Conservation (phyloP, 352 stramenopile species). For the Phytophthora multivora region DNA sequence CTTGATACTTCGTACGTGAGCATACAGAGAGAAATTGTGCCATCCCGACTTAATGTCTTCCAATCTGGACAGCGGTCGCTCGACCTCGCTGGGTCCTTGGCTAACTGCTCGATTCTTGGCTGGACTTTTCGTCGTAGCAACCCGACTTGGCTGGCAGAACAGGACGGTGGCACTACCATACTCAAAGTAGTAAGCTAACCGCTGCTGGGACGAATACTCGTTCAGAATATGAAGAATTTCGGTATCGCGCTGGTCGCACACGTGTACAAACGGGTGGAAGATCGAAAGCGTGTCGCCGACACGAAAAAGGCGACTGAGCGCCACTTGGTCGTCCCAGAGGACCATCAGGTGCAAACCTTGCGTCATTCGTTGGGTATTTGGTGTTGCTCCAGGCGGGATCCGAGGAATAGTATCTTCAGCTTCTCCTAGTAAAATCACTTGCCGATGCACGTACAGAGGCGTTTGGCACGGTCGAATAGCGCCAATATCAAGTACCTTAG, state of each 20-base stretch:
- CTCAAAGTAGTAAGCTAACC: constrained; percentile 62
- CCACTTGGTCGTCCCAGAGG: constrained; percentile 74
- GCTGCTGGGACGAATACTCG: constrained; percentile 62
- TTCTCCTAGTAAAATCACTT: constrained; percentile 68
- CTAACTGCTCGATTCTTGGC: constrained; percentile 1
- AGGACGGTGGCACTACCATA: constrained; percentile 65
- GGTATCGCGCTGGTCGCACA: constrained; percentile 43
- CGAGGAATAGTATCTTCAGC: constrained; percentile 5
- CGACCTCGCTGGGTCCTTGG: constrained; percentile 12
- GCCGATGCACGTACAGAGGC: constrained; percentile 55
- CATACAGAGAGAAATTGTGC: constrained; percentile 60
- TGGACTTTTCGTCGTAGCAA: neutral
- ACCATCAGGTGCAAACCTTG: constrained; percentile 57
- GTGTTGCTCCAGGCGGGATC: neutral
- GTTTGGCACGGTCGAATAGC: constrained; percentile 66
- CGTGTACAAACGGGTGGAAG: constrained; percentile 67
- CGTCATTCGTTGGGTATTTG: constrained; percentile 20
- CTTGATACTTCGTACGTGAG: constrained; percentile 50
- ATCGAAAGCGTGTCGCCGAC: constrained; percentile 63
- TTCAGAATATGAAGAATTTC: constrained; percentile 63
- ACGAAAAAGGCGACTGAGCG: constrained; percentile 61
- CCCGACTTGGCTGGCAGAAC: constrained; percentile 32
- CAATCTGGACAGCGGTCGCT: constrained; percentile 27
- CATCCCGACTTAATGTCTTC: constrained; percentile 42
- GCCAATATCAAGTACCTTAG: constrained; percentile 67